Evolutionary conservation across 371 early-diverging fungal species (phyloP).

Genomic region (Mucor racemosus): DNA sequence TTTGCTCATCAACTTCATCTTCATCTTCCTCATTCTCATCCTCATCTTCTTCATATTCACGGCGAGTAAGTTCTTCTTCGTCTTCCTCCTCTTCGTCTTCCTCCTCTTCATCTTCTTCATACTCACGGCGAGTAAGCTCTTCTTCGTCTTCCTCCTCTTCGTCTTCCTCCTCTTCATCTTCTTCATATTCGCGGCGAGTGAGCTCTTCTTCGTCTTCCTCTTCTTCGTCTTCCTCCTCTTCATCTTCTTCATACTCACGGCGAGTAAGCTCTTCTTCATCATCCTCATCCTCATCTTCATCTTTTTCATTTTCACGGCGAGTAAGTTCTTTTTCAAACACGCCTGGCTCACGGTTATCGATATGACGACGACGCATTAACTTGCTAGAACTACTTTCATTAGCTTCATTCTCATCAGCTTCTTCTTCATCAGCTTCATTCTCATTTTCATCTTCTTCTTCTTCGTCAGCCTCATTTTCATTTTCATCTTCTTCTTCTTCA

Average conservation of each 20-base stretch:
- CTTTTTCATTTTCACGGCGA: too few species aligned
- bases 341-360: too few species aligned
- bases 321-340: too few species aligned
- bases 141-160: not conserved
- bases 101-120: too few species aligned
- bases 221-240: too few species aligned
- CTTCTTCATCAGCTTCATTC: not conserved
- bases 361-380: not conserved
- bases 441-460: not conserved
- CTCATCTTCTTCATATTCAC: not conserved
- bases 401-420: not conserved
- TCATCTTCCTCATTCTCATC: too few species aligned
- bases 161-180: not conserved
- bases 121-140: not conserved
- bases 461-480: slow-evolving; percentile 1
- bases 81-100: not conserved
- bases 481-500: not conserved
- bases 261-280: too few species aligned
- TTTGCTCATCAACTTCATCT: not conserved
- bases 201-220: too few species aligned
- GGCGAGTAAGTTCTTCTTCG: slow-evolving; percentile 3
- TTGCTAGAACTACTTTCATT: not conserved
- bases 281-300: not conserved
- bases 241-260: too few species aligned
- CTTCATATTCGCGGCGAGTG: not conserved